Base-by-base conservation (phyloP, 2,329 filamentous ascomycete species). In the Cercospora citrullina region DNA sequence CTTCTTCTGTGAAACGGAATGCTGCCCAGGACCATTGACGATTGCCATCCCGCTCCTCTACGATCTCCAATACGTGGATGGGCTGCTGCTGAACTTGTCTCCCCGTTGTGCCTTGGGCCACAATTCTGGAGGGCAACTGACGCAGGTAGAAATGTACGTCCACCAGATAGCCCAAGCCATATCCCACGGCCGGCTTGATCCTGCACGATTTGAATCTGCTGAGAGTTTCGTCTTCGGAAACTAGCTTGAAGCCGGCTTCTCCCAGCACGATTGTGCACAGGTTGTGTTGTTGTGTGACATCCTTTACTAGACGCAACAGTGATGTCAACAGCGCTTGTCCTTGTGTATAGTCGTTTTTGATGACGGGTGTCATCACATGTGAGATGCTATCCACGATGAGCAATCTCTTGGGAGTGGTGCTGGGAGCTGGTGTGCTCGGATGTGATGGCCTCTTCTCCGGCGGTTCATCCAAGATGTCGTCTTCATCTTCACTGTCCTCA, bases 111-210 rank as follows among this genome's bases (percentile, higher is more conserved):
- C 79, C 30, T n/a, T 45, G n/a, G 28, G 48, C 0, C 3, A 26
- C 61, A 26, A n/a, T 14, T 63, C 28, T 51, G 23, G 48, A 18
- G 31, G 80, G 80, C 39, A 83, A 31, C 23, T 57, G 69, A 59
- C 77, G 78, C 21, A 84, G 68, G 26, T 84, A 73, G 1, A 84
- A 33, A 51, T 81, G 78, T 48, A 80, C 60, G 71, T 84, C 83
- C 2, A 81, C 72, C 59, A 79, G 75, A 62, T 76, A 73, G 0
- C 73, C 72, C 62, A 84, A 74, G 1, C 79, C 70, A 23, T 77
- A 74, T 0, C 78, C 75, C 23, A 84, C 71, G 21, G 78, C 77
- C 0, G 82, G 82, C 18, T 79, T 72, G 0, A 75, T 71, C 1
- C 67, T 69, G 28, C 75, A 79, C 1, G 79, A 80, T 5, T 78